A percentile compares a stretch with the other conserved stretches of the same genome.
phyloP scores from a whole-genome alignment of 2,329 filamentous ascomycete species.

The Pseudogymnoascus sp. region DNA sequence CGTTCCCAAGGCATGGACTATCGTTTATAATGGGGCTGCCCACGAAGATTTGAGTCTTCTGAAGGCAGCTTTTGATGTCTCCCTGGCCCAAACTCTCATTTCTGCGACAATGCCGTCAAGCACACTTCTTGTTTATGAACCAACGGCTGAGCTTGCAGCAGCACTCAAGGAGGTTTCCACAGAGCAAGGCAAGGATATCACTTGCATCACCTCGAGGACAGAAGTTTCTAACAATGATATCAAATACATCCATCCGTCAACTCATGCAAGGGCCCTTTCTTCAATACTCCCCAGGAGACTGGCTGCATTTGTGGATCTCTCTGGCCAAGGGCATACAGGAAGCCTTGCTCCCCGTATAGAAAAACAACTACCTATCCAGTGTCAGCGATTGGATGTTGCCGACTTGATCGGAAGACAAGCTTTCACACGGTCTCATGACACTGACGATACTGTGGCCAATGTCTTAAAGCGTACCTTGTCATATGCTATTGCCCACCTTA shows the following conservation, averaged over 20 bases:
- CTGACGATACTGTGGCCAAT: not conserved
- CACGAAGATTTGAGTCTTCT: constrained; percentile 6
- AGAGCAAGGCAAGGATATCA: not conserved
- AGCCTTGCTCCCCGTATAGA: constrained; percentile 8
- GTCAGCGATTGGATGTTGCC: not conserved
- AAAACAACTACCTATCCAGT: constrained; percentile 8
- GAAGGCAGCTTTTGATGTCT: not conserved
- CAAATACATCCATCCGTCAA: constrained; percentile 8
- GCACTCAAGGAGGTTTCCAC: not conserved
- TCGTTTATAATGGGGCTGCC: not conserved
- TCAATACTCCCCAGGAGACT: constrained; percentile 8
- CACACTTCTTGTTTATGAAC: constrained; percentile 6
- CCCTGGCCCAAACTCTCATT: constrained; percentile 7
- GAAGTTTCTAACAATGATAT: not conserved
- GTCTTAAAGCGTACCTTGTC: not conserved
- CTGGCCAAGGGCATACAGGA: not conserved
- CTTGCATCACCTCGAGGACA: constrained; percentile 8
- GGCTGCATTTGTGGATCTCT: constrained; percentile 9
- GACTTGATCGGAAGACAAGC: constrained; percentile 5
- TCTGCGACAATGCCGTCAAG: not conserved
- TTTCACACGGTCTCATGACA: not conserved
- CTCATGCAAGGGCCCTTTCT: not conserved
- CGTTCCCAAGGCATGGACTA: constrained; percentile 7
- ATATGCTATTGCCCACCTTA: not conserved
- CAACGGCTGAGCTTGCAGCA: constrained; percentile 2